phyloP scores from a whole-genome alignment of 2,329 filamentous ascomycete species.

The Alternaria infectoria region DNA sequence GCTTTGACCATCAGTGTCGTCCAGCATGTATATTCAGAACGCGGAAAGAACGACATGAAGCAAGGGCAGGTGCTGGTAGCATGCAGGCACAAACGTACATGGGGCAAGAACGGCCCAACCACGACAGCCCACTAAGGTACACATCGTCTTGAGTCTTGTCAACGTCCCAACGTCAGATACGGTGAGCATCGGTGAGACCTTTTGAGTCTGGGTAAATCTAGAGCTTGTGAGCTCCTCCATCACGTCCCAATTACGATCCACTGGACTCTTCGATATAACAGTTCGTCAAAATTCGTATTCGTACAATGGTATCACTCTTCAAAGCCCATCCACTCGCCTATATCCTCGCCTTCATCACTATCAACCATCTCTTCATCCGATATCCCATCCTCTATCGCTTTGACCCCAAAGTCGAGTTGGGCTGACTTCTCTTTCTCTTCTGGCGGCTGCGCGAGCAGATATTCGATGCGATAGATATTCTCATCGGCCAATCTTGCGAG shows the following conservation, averaged over 20 bases:
- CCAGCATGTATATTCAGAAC: neutral
- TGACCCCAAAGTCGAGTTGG: slow-evolving; percentile 41
- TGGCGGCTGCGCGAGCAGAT: slow-evolving; percentile 67
- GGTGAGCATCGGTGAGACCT: too few species aligned
- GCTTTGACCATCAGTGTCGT: neutral
- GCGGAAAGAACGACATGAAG: neutral
- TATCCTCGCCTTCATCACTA: slow-evolving; percentile 39
- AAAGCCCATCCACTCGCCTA: slow-evolving; percentile 62
- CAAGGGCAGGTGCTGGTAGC: neutral
- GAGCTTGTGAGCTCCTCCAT: neutral
- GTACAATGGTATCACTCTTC: slow-evolving; percentile 40
- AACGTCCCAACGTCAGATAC: neutral
- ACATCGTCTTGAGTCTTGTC: neutral
- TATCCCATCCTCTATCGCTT: slow-evolving; percentile 38
- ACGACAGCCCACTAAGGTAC: too few species aligned
- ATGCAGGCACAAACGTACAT: too few species aligned
- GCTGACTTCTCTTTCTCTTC: slow-evolving; percentile 33
- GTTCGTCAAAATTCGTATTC: slow-evolving; percentile 12
- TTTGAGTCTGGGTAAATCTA: fast-evolving
- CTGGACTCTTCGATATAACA: neutral
- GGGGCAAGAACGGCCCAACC: neutral
- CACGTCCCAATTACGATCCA: neutral
- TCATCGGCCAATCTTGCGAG: slow-evolving; percentile 83
- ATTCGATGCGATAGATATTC: slow-evolving; percentile 89
- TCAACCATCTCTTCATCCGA: slow-evolving; percentile 46